Percentiles rank a stretch among this genome's conserved stretches.
phyloP scores from a whole-genome alignment of 1,284 basidiomycete species.

The Mycosarcoma mackinlayi region DNA sequence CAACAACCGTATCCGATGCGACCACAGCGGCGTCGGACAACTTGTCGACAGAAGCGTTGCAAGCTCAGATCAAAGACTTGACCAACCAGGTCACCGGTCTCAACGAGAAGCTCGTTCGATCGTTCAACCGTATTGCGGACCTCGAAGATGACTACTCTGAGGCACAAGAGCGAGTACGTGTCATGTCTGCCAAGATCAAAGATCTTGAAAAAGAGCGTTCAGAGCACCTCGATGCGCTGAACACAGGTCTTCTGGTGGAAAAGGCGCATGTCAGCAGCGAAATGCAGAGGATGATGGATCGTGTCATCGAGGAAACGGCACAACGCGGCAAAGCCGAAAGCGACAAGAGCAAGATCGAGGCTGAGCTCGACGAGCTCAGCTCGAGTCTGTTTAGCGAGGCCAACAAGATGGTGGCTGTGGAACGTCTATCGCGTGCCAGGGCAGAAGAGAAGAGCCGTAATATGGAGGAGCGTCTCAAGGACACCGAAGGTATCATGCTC shows the following conservation, averaged over 20 bases:
- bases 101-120: conserved; percentile 89
- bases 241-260: conserved; percentile 89
- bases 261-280: conserved; percentile 87
- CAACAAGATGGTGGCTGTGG: conserved; percentile 78
- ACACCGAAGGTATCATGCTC: conserved; percentile 77
- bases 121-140: conserved; percentile 90
- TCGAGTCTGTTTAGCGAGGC: conserved; percentile 74
- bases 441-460: conserved; percentile 85
- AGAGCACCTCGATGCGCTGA: conserved; percentile 69
- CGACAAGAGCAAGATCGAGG: conserved; percentile 73
- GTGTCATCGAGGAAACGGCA: conserved; percentile 90
- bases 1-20: conserved; percentile 70
- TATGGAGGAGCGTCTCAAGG: conserved; percentile 81
- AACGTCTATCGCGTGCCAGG: conserved; percentile 78
- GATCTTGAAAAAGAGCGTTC: conserved; percentile 73
- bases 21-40: conserved; percentile 76
- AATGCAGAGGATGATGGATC: conserved; percentile 91
- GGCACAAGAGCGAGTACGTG: conserved; percentile 77
- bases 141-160: conserved; percentile 90
- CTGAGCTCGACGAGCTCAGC: conserved; percentile 85
- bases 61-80: conserved; percentile 83
- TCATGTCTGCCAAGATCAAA: conserved; percentile 64
- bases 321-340: conserved; percentile 87
- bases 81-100: conserved; percentile 88
- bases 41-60: conserved; percentile 72